phyloP scores from a whole-genome alignment of 1,284 basidiomycete species.

The Moniliella sp. region DNA sequence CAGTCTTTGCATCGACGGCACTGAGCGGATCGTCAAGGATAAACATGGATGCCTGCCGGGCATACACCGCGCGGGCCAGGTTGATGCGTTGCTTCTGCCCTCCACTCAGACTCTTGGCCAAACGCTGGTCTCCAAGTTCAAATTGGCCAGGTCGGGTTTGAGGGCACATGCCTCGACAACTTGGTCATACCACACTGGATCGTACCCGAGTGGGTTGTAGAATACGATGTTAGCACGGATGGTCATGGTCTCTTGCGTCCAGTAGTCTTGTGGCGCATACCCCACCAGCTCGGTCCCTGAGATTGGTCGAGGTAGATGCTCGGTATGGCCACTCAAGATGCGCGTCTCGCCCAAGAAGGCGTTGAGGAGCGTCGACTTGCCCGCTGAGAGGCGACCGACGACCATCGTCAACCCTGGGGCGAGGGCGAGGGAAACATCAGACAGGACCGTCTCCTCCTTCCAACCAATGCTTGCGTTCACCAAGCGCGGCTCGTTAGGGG shows the following conservation, averaged over 20 bases:
- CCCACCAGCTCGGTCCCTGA: conserved; percentile 1
- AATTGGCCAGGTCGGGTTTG: conserved; percentile 3
- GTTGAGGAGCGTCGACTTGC: conserved; percentile 10
- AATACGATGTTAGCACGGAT: conserved; percentile 13
- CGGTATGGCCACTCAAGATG: conserved; percentile 1
- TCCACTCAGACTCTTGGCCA: conserved; percentile 8
- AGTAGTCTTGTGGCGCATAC: conserved; percentile 8
- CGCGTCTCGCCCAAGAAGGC: conserved; percentile 9
- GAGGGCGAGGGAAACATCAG: conserved; percentile 2
- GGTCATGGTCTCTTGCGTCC: conserved; percentile 6
- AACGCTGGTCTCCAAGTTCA: conserved; percentile 1
- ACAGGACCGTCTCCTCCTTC: not conserved
- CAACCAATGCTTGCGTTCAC: not conserved
- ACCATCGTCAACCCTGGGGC: conserved; percentile 2
- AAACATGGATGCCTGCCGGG: conserved; percentile 1
- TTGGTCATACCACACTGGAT: conserved; percentile 3
- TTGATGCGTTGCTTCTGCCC: conserved; percentile 14
- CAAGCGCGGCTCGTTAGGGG: not conserved
- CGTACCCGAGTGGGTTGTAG: not conserved
- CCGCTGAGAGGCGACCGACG: conserved; percentile 5
- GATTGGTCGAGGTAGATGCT: too few relatives aligned
- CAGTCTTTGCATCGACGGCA: conserved; percentile 12
- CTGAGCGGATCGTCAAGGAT: conserved; percentile 11
- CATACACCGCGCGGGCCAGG: conserved; percentile 11
- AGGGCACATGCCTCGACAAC: conserved; percentile 7